Base-by-base conservation (phyloP, 495 filamentous ascomycete species). In the Xylaria scruposa region DNA sequence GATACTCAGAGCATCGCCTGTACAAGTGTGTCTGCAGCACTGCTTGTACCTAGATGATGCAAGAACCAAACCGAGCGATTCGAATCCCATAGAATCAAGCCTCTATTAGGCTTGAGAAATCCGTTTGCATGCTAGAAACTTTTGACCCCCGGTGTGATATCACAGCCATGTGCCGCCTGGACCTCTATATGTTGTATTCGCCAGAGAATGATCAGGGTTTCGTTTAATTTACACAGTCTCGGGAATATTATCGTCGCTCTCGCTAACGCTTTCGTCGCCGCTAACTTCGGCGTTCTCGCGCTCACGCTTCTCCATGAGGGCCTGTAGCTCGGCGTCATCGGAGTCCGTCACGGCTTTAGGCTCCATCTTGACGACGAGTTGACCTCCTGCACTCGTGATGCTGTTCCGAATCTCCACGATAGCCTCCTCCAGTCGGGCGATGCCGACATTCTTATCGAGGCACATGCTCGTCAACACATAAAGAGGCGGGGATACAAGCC, bases 321-420 rank as follows among this genome's bases (percentile, higher is more conserved):
- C 97, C 82, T 97, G 93, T 75, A 99, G 85, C 79, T 97, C 94
- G 31, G 95, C 96, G 83, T 99, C 96, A 79, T 99, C 96, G 76
- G 93, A 95, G 88, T 98, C 96, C 5, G 95, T 98, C 70, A 98
- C 97, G 19, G 96, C 96, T 90, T 98, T 98, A 53, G 96, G 96
- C 73, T 94, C 95, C 97, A 99, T 98, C 87, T 93, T 95, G 67
- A 97, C 91, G 40, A 91, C 87, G 76, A 94, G 94, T 75, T 87
- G 89, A 46, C 96, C 96, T 21, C 91, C 91, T 2, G 90, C 86
- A 19, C 79, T 84, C 72, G 88, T 86, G 80, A 99, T 99, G 77
- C 88, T 93, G 70, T 78, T 85, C 70, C 90, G 86, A 75, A 98
- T 95, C 76, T 92, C 91, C 75, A 91, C 87, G 73, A 99, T 99